phyloP scores from a whole-genome alignment of 495 filamentous ascomycete species.

The Daldinia concentrica region DNA sequence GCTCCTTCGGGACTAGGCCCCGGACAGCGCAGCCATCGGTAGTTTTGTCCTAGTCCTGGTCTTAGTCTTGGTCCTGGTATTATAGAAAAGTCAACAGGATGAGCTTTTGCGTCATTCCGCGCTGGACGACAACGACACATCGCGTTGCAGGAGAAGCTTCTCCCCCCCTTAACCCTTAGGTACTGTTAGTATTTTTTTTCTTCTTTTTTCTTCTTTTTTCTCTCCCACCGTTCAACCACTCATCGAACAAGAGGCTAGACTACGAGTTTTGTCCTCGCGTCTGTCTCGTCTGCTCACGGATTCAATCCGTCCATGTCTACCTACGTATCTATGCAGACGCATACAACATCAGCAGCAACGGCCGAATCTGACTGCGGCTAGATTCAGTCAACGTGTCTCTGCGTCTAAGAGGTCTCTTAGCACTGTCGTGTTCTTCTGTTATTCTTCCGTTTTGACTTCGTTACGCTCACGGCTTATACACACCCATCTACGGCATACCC shows the following conservation, averaged over 20 bases:
- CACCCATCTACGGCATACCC: slow-evolving; percentile 5
- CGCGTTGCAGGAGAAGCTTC: slow-evolving; percentile 34
- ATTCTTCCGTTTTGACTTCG: slow-evolving; percentile 27
- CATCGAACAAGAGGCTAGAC: neutral
- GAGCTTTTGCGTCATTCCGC: slow-evolving; percentile 37
- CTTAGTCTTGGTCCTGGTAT: neutral
- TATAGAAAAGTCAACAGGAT: slow-evolving; percentile 14
- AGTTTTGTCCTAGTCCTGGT: slow-evolving; percentile 20
- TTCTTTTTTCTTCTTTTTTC: neutral
- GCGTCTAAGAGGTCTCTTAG: slow-evolving; percentile 37
- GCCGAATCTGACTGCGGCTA: slow-evolving; percentile 41
- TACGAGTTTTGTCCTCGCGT: neutral
- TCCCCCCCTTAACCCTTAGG: no score
- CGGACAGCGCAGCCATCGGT: slow-evolving; percentile 40
- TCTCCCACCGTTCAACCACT: slow-evolving; percentile 2
- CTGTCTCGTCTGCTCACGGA: slow-evolving; percentile 14
- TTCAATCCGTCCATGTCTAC: slow-evolving; percentile 31
- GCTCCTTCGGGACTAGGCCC: slow-evolving; percentile 42
- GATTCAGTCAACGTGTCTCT: slow-evolving; percentile 44
- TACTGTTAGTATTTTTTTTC: neutral
- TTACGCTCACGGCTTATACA: slow-evolving; percentile 17
- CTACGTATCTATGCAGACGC: slow-evolving; percentile 39
- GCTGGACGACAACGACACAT: slow-evolving; percentile 26
- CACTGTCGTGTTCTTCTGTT: slow-evolving; percentile 41
- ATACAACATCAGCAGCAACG: slow-evolving; percentile 40